Evolutionary conservation across 495 filamentous ascomycete species (phyloP).

Genomic region (Hyphodiscus hymeniophilus): DNA sequence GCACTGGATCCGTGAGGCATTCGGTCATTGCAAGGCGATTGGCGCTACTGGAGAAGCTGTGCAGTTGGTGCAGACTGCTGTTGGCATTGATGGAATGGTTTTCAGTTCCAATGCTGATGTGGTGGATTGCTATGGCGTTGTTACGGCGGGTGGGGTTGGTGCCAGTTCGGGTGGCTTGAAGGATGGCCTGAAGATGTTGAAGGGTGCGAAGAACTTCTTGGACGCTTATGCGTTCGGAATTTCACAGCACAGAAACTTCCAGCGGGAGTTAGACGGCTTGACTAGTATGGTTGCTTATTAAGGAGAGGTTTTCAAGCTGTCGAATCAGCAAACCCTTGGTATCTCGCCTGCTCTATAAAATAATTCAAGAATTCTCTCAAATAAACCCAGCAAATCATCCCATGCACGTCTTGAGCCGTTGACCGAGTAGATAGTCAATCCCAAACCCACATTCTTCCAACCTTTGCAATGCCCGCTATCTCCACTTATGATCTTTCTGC

Average conservation of each 20-base stretch:
- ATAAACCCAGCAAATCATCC: too few relatives aligned
- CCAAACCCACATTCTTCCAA: too few relatives aligned
- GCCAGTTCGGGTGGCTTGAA: slow-evolving; percentile 42
- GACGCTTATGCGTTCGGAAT: slow-evolving; percentile 60
- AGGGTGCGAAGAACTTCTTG: slow-evolving; percentile 54
- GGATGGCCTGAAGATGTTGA: slow-evolving; percentile 47
- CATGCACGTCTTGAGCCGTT: too few relatives aligned
- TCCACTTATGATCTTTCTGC: too few relatives aligned
- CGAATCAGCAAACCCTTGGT: too few relatives aligned
- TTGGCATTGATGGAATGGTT: slow-evolving; percentile 45
- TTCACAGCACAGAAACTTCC: slow-evolving; percentile 60
- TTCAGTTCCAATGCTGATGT: slow-evolving; percentile 42
- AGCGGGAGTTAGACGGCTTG: slow-evolving; percentile 65
- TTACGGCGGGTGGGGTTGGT: slow-evolving; percentile 42
- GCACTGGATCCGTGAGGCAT: slow-evolving; percentile 80
- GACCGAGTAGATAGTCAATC: too few relatives aligned
- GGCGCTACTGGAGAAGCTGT: slow-evolving; percentile 66
- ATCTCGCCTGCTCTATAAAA: too few relatives aligned
- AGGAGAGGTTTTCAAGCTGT: too few relatives aligned
- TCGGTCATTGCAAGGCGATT: slow-evolving; percentile 73
- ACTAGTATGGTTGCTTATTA: slow-evolving; percentile 37
- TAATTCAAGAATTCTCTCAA: too few relatives aligned
- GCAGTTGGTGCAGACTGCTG: slow-evolving; percentile 48
- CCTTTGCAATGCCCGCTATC: too few relatives aligned
- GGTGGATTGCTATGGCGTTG: slow-evolving; percentile 61